Evolutionary conservation across 805 yeast genomes (phyloP), one percentile per base, ranked within the genome.

Genomic region (Candida andamanensis): DNA sequence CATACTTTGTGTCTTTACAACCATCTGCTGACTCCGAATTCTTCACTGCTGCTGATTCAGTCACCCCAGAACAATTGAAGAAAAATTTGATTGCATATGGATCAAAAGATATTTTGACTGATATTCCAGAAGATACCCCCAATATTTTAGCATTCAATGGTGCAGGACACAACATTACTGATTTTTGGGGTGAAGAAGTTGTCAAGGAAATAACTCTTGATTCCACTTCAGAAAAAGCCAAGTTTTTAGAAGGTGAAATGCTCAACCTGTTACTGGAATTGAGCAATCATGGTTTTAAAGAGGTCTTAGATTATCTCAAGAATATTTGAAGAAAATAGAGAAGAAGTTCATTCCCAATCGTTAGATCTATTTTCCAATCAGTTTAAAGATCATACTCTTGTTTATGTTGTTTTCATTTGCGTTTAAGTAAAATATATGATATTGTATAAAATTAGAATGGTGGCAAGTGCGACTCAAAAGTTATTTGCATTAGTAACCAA

Each of bases 1-100:
- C 95, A 6, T 90, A 90, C 72, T 90, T 76, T 65, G 67, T 89
- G 55, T 81, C 95, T 5, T 74, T 87, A 59, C 85, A 83, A 63
- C 95, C 95, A 45, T 81, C 74, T 27, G 57, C 77, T 10, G 75
- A 69, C 29, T 79, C 87, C 31, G 76, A 75, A 53, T 83, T 72
- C 54, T 69, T 74, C 42, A 59, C 65, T 35, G 69, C 78, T 15
- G 72, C 72, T 28, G 52, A 67, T 24, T 65, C 72, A 26, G 66
- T 83, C 30, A 70, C 89, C 10, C 85, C 95, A 37, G 74, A 69
- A 24, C 85, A 80, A 59, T 66, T 84, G 61, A 84, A 84, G 73
- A 77, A 79, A 67, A 81, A 80, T 53, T 62, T 84, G 53, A 71
- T 84, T 50, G 73, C 75, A 35, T 84, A 66, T 54, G 80, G 82